Percentiles rank a stretch among this genome's conserved stretches.
These are phyloP conservation scores for Leccinum variabile DNA, from an alignment of 1,284 basidiomycete genomes.

Conservation along the genomic window DNA sequence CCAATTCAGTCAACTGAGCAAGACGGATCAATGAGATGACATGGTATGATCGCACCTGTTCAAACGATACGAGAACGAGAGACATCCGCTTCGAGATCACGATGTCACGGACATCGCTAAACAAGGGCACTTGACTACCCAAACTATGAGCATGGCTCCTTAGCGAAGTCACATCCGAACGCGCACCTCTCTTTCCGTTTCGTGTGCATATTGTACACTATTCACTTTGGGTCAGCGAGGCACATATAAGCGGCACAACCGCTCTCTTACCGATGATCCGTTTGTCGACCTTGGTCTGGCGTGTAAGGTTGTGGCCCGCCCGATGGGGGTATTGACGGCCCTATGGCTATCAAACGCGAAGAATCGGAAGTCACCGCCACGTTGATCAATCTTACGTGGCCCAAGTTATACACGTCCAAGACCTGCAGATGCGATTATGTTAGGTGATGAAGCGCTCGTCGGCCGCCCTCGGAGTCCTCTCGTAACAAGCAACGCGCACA, in stretches of 20 bases:
- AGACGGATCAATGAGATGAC: neutral
- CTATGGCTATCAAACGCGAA: slow-evolving; percentile 60
- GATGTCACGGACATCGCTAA: slow-evolving; percentile 76
- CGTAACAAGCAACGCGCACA: slow-evolving; percentile 21
- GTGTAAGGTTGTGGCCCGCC: slow-evolving; percentile 65
- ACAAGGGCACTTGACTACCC: slow-evolving; percentile 67
- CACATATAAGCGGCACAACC: slow-evolving; percentile 15
- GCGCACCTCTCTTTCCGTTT: slow-evolving; percentile 65
- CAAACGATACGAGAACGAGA: slow-evolving; percentile 58
- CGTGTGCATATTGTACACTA: slow-evolving; percentile 71
- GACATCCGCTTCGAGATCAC: slow-evolving; percentile 58
- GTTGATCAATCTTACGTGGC: slow-evolving; percentile 69
- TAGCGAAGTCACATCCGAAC: slow-evolving; percentile 11
- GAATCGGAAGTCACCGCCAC: slow-evolving; percentile 59
- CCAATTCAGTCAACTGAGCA: neutral
- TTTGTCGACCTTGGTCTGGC: slow-evolving; percentile 67
- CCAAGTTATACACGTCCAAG: slow-evolving; percentile 59
- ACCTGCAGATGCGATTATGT: slow-evolving; percentile 27
- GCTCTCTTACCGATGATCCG: slow-evolving; percentile 60
- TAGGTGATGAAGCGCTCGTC: neutral
- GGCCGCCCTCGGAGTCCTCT: neutral
- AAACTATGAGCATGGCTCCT: neutral
- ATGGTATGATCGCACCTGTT: slow-evolving; percentile 45
- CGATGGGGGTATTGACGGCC: slow-evolving; percentile 59
- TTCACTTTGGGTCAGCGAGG: slow-evolving; percentile 4